Percentiles rank a stretch among this genome's conserved stretches.
Conservation (phyloP, 371 early-diverging fungal species). For the Choanephora cucurbitarum region DNA sequence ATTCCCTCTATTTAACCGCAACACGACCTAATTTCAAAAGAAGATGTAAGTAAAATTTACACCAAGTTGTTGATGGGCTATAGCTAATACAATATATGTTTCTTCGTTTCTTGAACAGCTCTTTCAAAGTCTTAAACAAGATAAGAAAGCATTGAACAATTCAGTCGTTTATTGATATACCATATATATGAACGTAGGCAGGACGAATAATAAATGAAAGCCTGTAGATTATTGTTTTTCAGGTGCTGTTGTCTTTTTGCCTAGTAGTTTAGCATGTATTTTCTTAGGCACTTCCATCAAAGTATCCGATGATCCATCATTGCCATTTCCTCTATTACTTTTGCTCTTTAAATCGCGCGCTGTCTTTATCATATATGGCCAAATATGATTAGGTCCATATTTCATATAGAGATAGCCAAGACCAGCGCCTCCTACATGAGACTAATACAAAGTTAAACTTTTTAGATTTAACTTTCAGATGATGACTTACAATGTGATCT, state of each 20-base stretch:
- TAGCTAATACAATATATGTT: too few relatives aligned
- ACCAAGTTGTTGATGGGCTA: too few relatives aligned
- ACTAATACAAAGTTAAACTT: slow-evolving; percentile 27
- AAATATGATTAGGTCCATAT: slow-evolving; percentile 50
- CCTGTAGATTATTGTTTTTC: slow-evolving; percentile 4
- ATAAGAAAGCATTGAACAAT: too few relatives aligned
- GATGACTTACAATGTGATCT: slow-evolving; percentile 64
- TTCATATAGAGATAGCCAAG: slow-evolving; percentile 52
- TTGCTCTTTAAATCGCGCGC: slow-evolving; percentile 18
- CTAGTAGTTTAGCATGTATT: slow-evolving; percentile 1
- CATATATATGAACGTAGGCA: too few relatives aligned
- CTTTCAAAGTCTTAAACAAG: not conserved
- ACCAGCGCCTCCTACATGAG: slow-evolving; percentile 62
- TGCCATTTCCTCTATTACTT: slow-evolving; percentile 3
- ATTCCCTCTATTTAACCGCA: slow-evolving; percentile 60
- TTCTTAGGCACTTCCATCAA: slow-evolving; percentile 16
- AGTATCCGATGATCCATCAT: slow-evolving; percentile 7
- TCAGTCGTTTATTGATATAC: too few relatives aligned
- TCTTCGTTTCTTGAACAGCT: too few relatives aligned
- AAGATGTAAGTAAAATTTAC: slow-evolving; percentile 16
- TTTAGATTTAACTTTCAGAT: not conserved
- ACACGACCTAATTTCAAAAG: slow-evolving; percentile 41
- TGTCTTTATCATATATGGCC: slow-evolving; percentile 39
- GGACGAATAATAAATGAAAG: too few relatives aligned
- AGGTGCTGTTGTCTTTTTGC: slow-evolving; percentile 13